Conservation (phyloP, 176 grass and related monocot genomes). For the Aegilops tauschii region DNA sequence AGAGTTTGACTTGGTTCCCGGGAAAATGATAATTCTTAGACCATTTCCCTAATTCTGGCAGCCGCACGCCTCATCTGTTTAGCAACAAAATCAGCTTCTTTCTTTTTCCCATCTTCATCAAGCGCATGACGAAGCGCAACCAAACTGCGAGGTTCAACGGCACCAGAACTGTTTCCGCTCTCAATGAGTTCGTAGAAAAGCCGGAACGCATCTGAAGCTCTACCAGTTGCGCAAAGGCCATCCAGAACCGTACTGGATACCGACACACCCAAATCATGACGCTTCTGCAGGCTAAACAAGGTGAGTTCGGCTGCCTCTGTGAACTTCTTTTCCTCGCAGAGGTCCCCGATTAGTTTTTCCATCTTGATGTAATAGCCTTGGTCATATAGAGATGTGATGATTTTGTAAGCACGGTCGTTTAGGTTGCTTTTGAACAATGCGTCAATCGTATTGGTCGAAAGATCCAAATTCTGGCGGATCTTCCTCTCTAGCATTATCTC, state of each 20-base stretch:
- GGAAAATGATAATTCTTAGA: conserved; percentile 3
- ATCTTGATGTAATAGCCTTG: conserved; percentile 80
- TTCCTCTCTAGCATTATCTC: conserved; percentile 77
- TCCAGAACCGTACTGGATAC: conserved; percentile 41
- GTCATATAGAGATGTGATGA: conserved; percentile 49
- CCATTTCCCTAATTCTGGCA: conserved; percentile 33
- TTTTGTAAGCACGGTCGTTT: conserved; percentile 52
- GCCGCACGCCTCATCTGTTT: conserved; percentile 63
- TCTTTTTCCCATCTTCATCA: conserved; percentile 43
- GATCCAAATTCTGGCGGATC: conserved; percentile 63
- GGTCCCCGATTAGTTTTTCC: conserved; percentile 50
- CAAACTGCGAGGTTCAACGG: conserved; percentile 53
- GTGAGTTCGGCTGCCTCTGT: conserved; percentile 61
- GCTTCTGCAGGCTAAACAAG: conserved; percentile 60
- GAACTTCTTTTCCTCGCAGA: conserved; percentile 63
- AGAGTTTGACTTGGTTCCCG: not conserved
- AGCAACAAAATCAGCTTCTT: conserved; percentile 65
- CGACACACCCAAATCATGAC: conserved; percentile 35
- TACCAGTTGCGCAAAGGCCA: conserved; percentile 67
- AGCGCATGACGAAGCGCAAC: conserved; percentile 59
- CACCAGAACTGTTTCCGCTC: conserved; percentile 31
- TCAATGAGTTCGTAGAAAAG: conserved; percentile 70
- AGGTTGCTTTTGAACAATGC: conserved; percentile 48
- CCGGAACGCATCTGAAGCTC: conserved; percentile 57
- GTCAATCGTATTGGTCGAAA: conserved; percentile 56